These are phyloP conservation scores for Hypoxylon sp. DNA, from an alignment of 2,329 filamentous ascomycete genomes.

Conservation along the genomic window DNA sequence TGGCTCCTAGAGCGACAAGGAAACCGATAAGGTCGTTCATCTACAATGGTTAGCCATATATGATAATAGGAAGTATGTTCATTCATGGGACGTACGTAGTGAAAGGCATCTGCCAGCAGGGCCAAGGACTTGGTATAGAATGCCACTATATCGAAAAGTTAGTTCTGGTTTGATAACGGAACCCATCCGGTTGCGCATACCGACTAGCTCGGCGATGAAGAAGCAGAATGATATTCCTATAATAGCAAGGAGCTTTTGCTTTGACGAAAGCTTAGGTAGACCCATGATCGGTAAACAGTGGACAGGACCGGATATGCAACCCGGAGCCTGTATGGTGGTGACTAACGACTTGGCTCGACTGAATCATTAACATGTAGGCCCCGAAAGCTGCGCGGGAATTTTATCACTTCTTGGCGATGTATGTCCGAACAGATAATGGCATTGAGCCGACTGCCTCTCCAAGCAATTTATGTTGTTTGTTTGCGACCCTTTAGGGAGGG, in stretches of 20 bases:
- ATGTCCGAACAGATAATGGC: too few relatives aligned
- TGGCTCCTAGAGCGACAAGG: conserved; percentile 69
- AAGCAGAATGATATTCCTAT: conserved; percentile 61
- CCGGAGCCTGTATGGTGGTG: too few relatives aligned
- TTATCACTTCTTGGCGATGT: too few relatives aligned
- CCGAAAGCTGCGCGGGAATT: too few relatives aligned
- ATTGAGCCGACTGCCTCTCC: too few relatives aligned
- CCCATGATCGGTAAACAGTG: conserved; percentile 45
- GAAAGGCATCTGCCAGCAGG: conserved; percentile 79
- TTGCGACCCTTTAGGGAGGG: not conserved
- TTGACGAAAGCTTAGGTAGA: conserved; percentile 48
- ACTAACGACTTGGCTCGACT: too few relatives aligned
- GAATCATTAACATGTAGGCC: too few relatives aligned
- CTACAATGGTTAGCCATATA: conserved; percentile 33
- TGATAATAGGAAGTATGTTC: too few relatives aligned
- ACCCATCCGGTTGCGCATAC: conserved; percentile 45
- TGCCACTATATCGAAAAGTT: conserved; percentile 38
- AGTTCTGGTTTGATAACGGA: conserved; percentile 2
- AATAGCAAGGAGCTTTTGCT: conserved; percentile 56
- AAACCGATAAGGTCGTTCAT: conserved; percentile 77
- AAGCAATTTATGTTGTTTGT: too few relatives aligned
- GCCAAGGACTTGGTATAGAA: conserved; percentile 72
- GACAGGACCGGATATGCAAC: too few relatives aligned
- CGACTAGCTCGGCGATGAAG: conserved; percentile 60
- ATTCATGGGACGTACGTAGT: conserved; percentile 64